A percentile compares a stretch with the other conserved stretches of the same genome.
Conservation (phyloP, 176 grass and related monocot genomes). For the Aegilops tauschii region DNA sequence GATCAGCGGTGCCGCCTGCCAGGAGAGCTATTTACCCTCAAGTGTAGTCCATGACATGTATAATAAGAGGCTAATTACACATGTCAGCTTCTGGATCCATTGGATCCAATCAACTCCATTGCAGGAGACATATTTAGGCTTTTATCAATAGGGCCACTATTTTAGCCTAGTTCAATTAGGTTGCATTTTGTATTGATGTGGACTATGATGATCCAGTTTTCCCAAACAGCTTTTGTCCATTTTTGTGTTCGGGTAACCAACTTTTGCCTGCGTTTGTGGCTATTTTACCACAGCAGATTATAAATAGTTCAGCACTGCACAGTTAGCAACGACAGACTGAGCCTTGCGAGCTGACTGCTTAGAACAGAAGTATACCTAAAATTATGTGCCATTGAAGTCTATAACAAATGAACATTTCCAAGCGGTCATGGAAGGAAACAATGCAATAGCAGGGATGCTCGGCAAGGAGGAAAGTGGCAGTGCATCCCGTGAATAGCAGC, state of each 20-base stretch:
- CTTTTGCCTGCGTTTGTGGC: neutral
- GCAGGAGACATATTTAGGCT: neutral
- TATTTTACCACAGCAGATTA: neutral
- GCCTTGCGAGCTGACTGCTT: neutral
- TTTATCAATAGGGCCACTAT: neutral
- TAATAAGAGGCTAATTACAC: neutral
- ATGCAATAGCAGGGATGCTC: neutral
- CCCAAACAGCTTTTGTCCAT: neutral
- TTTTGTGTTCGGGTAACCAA: neutral
- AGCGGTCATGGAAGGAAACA: constrained; percentile 2
- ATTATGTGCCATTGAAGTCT: constrained; percentile 1
- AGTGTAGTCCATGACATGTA: no score
- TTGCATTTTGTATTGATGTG: neutral
- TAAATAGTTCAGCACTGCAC: neutral
- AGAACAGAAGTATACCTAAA: neutral
- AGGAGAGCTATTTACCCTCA: no score
- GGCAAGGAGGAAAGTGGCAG: neutral
- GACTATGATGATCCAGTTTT: neutral
- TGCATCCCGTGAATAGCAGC: neutral
- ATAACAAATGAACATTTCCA: neutral
- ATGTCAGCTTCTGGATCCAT: neutral
- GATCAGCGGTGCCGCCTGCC: no score
- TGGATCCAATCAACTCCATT: neutral
- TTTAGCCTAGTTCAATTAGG: neutral
- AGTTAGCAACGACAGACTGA: neutral